Percentiles rank a stretch among this genome's conserved stretches.
These are phyloP conservation scores for Tetrastigma voinierianum DNA, from an alignment of 164 flowering plant species.

Conservation along the genomic window DNA sequence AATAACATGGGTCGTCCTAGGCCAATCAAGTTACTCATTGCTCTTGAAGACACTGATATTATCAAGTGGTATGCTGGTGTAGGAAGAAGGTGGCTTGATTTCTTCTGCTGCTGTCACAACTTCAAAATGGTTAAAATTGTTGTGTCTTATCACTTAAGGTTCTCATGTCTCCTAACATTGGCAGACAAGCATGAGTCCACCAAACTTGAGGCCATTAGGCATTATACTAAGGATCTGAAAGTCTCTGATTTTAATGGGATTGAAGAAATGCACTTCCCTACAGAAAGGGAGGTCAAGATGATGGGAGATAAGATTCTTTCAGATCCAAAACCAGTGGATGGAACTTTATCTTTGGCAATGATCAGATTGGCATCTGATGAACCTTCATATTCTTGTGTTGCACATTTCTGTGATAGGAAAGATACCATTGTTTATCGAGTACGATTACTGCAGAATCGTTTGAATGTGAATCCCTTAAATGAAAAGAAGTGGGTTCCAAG, in stretches of 20 bases:
- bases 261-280: slow-evolving; percentile 71
- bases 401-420: slow-evolving; percentile 69
- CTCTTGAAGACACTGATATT: slow-evolving; percentile 83
- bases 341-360: slow-evolving; percentile 58
- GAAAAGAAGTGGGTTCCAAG: no score
- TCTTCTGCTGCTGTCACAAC: slow-evolving; percentile 83
- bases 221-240: slow-evolving; percentile 82
- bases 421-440: slow-evolving; percentile 63
- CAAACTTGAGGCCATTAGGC: slow-evolving; percentile 77
- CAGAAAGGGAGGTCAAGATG: slow-evolving; percentile 81
- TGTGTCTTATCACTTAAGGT: slow-evolving; percentile 82
- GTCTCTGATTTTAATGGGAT: slow-evolving; percentile 38
- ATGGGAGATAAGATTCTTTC: slow-evolving; percentile 75
- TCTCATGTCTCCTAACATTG: slow-evolving; percentile 86
- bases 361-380: slow-evolving; percentile 74
- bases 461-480: slow-evolving; percentile 49
- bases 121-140: slow-evolving; percentile 68
- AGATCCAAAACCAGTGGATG: slow-evolving; percentile 93
- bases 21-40: slow-evolving; percentile 67
- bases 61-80: slow-evolving; percentile 97
- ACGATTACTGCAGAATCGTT: slow-evolving; percentile 58
- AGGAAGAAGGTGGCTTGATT: slow-evolving; percentile 85
- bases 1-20: slow-evolving; percentile 95
- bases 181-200: slow-evolving; percentile 91
- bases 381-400: slow-evolving; percentile 50